Base-by-base conservation (phyloP, 345 rosid genomes). In the Eutrema yunnanense region DNA sequence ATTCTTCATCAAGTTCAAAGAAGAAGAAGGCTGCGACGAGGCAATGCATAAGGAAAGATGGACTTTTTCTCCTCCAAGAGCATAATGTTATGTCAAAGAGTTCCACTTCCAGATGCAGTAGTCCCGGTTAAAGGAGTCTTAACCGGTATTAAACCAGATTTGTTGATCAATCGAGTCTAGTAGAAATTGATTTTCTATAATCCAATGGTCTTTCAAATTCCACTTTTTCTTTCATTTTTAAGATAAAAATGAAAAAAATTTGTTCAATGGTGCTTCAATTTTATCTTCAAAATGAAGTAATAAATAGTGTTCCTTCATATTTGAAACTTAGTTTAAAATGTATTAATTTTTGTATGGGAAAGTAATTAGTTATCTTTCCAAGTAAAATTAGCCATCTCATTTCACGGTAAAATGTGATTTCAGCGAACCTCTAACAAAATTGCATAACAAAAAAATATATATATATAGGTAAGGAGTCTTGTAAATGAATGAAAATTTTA, bases 1-100 rank as follows among this genome's bases (percentile, higher is more conserved):
- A 72, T 90, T 72, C 79, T 90, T 80, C 82, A 76, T 86, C 68
- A 90, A 89, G 84, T 86, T 90, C 75, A 93, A 83, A 80, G 94
- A 92, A 78, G 94, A 87, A 62, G 87, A 82, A 38, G 65, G 78
- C 41, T 73, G 73, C 41, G 78, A 76, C 12, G 88, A 86, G 27
- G 73, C 77, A 69, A 89, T 84, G 51, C 83, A 74, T 9, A 77
- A 81, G 72, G 69, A 83, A 44, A 80, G 81, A 55, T 88, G 93
- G 88, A 81, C 80, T 81, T 83, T 82, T 78, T 52, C 94, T 73
- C 38, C 96, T 63, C 96, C 98, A 14, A 82, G 94, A 73, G 16
- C 16, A 19, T 19, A 19, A 50, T 83, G 78, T 65, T 65, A 63
- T 75, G 71, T 60, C 78, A 4, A 87, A 80, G 82, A 76, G 80